Base-by-base conservation (phyloP, 306 rosid genomes). In the Boehmeria nivea region DNA sequence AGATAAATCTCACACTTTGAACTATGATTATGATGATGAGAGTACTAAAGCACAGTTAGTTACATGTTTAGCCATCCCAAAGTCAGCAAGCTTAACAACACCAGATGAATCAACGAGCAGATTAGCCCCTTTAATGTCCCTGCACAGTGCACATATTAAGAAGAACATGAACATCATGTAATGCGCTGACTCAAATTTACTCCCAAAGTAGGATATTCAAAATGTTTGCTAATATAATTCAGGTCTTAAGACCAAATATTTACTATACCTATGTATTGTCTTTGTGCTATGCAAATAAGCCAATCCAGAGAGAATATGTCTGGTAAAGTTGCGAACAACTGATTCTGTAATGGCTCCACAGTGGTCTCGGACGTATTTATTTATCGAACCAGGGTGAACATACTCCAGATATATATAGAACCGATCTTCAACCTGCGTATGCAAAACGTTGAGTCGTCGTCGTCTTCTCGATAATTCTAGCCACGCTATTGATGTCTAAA, bases 41-140 rank as follows among this genome's bases (percentile, higher is more conserved):
- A 28, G 12, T 15, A n/a, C 16, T 20, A 12, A 61, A 15, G 9
- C 23, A 61, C 22, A 43, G 58, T 10, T 23, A 83, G 95, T 83
- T 69, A 93, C 99, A 64, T 82, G 96, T 61, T 93, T 87, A 58
- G 99, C 87, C 99, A 93, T 93, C 64, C 99, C 99, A 81, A 93
- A 93, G 71, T 93, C 99, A 24, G 99, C 89, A 55, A 93, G 94
- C 81, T 93, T 85, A 65, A 93, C 96, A 60, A 85, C 95, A 51
- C 99, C 99, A 43, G 72, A 51, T 53, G 95, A 85, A 76, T 93
- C 96, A 55, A 93, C 99, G 54, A 93, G 95, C 81, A 93, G 77
- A 76, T 93, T 93, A 44, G 96, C 96, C 49, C 99, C 99, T 60
- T 87, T 93, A 65, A 93, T 87, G 75, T 93, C 99, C 82, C 99